Evolutionary conservation across 2,329 filamentous ascomycete species (phyloP), one percentile per base, ranked within the genome.

Genomic region (Colletotrichum shisoi): DNA sequence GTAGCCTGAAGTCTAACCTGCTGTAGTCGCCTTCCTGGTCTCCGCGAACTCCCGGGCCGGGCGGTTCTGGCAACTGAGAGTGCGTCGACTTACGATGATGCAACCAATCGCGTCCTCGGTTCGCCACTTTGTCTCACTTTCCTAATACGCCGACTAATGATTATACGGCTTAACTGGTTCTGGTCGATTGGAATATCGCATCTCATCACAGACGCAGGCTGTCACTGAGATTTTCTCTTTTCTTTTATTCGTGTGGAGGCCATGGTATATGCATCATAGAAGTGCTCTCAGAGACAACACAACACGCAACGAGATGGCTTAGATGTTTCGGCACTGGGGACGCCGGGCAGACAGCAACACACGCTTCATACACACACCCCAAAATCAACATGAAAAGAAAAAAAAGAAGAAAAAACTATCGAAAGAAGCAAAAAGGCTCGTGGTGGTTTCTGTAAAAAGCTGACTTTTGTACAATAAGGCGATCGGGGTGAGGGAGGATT

Each of bases 11-110:
- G 60, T 24, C 75, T 79, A 75, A 80, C 70, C 62, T n/a, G 27
- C 5, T 58, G 40, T 74, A 82, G 71, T 86, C 85, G 64, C 80
- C 80, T 62, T 78, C 79, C 48, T 82, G 81, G 74, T 82, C 80
- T 72, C 80, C 80, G 68, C 76, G 79, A 69, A 82, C 80, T 17
- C 80, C 80, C 73, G 80, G 80, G 69, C 79, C 79, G 67, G 78
- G 78, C 69, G 74, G 76, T 39, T 78, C 78, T 73, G 79, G 79
- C 73, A 80, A 81, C 72, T 77, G 80, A 75, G 79, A 79, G 63
- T 69, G 51, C 24, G 34, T 56, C 69, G 68, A 71, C 61, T 64
- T 63, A 12, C 56, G 58, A 68, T 27, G 54, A 56, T 46, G 63
- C 51, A 57, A 37, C 21, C 52, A 39, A 53, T 39, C 27, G 31